Evolutionary conservation across 192 early-diverging fungal genomes (phyloP).

Genomic region (Geranomyces variabilis): DNA sequence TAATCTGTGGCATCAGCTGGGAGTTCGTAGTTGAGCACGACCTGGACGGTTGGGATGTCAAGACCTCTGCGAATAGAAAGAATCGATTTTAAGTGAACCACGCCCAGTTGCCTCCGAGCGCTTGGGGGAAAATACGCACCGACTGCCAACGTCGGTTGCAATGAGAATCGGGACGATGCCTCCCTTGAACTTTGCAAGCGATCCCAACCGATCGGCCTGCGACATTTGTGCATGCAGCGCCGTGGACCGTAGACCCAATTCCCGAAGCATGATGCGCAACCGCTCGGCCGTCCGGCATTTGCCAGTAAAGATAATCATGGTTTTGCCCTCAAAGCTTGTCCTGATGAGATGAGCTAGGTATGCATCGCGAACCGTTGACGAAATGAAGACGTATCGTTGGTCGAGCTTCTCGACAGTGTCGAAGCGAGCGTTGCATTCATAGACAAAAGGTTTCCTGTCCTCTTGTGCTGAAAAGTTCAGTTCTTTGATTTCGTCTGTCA

Average conservation of each 20-base stretch:
- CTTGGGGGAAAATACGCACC: constrained; percentile 51
- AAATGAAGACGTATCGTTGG: constrained; percentile 91
- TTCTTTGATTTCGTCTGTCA: constrained; percentile 85
- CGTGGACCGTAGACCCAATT: constrained; percentile 88
- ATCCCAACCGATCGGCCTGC: constrained; percentile 86
- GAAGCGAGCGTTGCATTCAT: constrained; percentile 51
- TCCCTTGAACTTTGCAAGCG: constrained; percentile 89
- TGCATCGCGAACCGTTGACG: constrained; percentile 85
- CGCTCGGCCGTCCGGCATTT: constrained; percentile 83
- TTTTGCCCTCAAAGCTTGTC: constrained; percentile 73
- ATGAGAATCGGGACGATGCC: constrained; percentile 87
- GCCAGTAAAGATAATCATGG: constrained; percentile 91
- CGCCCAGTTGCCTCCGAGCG: too few relatives aligned
- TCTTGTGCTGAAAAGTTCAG: constrained; percentile 45
- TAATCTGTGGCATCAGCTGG: constrained; percentile 96
- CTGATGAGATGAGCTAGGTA: constrained; percentile 84
- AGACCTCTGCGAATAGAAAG: constrained; percentile 67
- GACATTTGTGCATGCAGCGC: constrained; percentile 93
- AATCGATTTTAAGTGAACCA: neutral
- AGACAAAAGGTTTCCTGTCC: constrained; percentile 45
- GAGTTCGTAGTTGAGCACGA: constrained; percentile 95
- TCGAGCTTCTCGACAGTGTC: constrained; percentile 83
- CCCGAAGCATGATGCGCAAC: constrained; percentile 82
- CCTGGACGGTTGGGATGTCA: constrained; percentile 92
- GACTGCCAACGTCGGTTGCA: constrained; percentile 95